Percentiles rank a stretch among this genome's conserved stretches.
Conservation (phyloP, 495 filamentous ascomycete genomes). For the Annulohypoxylon maeteangense region DNA sequence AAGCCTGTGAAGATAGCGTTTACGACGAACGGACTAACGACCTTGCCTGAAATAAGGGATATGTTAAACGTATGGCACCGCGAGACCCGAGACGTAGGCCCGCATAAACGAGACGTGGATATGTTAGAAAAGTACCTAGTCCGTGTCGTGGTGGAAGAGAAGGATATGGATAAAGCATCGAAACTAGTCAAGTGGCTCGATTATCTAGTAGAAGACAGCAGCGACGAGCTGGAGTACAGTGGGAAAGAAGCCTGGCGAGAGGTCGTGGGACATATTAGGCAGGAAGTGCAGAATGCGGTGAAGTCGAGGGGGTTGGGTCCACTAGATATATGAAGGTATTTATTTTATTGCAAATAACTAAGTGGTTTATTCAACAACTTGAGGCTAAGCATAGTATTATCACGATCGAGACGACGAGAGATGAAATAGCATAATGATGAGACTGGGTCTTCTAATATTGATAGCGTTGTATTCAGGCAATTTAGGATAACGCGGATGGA, state of each 20-base stretch:
- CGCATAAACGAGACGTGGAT: conserved; percentile 79
- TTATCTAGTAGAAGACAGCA: conserved; percentile 71
- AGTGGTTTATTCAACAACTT: neutral
- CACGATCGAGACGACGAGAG: neutral
- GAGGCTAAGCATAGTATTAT: neutral
- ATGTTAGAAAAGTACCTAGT: conserved; percentile 74
- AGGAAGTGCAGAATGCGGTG: conserved; percentile 69
- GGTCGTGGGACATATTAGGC: conserved; percentile 66
- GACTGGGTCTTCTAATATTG: neutral
- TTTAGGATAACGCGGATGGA: conserved; percentile 14
- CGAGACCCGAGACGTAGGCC: conserved; percentile 73
- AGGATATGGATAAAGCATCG: conserved; percentile 78
- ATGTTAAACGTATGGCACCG: conserved; percentile 72
- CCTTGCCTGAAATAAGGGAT: conserved; percentile 48
- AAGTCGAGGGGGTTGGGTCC: conserved; percentile 70
- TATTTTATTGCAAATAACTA: neutral
- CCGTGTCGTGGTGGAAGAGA: conserved; percentile 75
- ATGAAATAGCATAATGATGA: neutral
- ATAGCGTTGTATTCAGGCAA: conserved; percentile 13
- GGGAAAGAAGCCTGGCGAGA: conserved; percentile 52
- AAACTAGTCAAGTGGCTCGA: conserved; percentile 75
- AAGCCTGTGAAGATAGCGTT: conserved; percentile 51
- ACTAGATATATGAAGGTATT: conserved; percentile 60
- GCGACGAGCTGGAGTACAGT: conserved; percentile 35
- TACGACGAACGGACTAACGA: conserved; percentile 35